Conservation (phyloP, 169 alveolate genomes). For the Eimeria falciformis region DNA sequence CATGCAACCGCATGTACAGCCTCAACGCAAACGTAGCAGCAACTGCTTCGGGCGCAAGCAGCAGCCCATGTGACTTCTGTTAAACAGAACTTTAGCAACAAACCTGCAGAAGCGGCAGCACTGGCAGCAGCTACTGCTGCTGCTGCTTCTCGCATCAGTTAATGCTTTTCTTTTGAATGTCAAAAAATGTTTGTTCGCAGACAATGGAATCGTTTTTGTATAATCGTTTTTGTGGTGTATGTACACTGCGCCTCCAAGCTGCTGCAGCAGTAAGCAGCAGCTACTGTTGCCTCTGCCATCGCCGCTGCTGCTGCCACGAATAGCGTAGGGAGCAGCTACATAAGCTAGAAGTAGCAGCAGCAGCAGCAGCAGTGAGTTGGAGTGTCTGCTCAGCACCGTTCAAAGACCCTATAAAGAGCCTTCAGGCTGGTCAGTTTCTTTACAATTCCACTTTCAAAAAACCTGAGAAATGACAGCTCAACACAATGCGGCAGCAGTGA, state of each 20-base stretch:
- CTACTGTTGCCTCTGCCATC: no score
- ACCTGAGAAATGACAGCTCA: slow-evolving; percentile 3
- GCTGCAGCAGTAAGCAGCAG: background rate
- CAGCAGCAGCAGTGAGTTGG: slow-evolving; percentile 22
- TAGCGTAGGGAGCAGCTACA: no score
- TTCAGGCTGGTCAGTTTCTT: slow-evolving; percentile 46
- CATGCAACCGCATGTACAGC: background rate
- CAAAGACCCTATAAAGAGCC: slow-evolving; percentile 74
- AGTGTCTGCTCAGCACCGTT: slow-evolving; percentile 49
- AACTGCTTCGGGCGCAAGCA: background rate
- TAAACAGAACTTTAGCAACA: background rate
- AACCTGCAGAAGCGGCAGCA: slow-evolving; percentile 9
- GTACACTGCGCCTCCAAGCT: background rate
- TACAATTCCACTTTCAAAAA: slow-evolving; percentile 39
- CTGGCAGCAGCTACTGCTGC: slow-evolving; percentile 7
- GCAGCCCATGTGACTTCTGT: background rate
- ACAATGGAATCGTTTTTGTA: no score
- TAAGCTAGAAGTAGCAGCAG: slow-evolving; percentile 3
- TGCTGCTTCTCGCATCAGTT: background rate
- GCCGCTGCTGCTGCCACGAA: no score
- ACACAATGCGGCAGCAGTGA: no score
- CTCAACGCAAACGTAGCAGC: no score
- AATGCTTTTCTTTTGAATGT: background rate
- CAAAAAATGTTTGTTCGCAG: no score
- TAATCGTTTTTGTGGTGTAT: no score